Conservation (phyloP, 31 red algal genomes). For the Asparagopsis taxiformis region DNA sequence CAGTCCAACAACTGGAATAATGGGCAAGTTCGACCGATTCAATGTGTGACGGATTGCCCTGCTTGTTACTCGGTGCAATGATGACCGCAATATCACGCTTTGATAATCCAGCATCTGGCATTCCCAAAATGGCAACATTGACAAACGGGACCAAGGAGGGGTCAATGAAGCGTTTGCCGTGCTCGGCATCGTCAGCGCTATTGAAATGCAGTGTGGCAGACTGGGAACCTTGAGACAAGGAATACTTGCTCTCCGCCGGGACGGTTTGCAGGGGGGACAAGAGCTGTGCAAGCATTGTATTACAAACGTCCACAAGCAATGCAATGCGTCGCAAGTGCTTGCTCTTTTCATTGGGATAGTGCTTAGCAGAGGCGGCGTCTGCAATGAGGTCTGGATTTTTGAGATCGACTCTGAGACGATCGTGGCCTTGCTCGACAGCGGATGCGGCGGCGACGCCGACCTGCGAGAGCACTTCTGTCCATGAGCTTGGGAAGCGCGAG, state of each 20-base stretch:
- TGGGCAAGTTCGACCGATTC: slow-evolving; percentile 63
- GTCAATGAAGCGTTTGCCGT: slow-evolving; percentile 5
- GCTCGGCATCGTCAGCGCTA: slow-evolving; percentile 14
- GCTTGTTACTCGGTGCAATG: slow-evolving; percentile 49
- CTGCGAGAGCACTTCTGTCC: slow-evolving; percentile 26
- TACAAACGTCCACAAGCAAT: neutral
- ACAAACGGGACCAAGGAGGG: neutral
- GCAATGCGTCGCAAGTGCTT: neutral
- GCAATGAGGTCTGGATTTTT: slow-evolving; percentile 32
- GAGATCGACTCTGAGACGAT: slow-evolving; percentile 59
- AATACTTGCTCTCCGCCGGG: neutral
- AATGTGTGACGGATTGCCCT: slow-evolving; percentile 47
- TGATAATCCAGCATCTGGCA: neutral
- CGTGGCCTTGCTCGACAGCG: slow-evolving; percentile 42
- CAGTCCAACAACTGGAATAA: slow-evolving; percentile 42
- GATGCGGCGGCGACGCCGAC: slow-evolving; percentile 20
- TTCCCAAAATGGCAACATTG: slow-evolving; percentile 20
- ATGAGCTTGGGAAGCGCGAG: slow-evolving; percentile 62
- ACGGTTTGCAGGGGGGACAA: neutral
- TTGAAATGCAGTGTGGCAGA: slow-evolving; percentile 9
- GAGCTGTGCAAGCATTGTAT: neutral
- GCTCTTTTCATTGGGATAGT: neutral
- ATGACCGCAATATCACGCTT: slow-evolving; percentile 31
- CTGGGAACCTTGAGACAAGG: neutral
- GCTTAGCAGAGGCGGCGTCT: neutral